These are phyloP conservation scores for Sclerotiophoma versabilis DNA, from an alignment of 2,329 filamentous ascomycete species.

Conservation along the genomic window DNA sequence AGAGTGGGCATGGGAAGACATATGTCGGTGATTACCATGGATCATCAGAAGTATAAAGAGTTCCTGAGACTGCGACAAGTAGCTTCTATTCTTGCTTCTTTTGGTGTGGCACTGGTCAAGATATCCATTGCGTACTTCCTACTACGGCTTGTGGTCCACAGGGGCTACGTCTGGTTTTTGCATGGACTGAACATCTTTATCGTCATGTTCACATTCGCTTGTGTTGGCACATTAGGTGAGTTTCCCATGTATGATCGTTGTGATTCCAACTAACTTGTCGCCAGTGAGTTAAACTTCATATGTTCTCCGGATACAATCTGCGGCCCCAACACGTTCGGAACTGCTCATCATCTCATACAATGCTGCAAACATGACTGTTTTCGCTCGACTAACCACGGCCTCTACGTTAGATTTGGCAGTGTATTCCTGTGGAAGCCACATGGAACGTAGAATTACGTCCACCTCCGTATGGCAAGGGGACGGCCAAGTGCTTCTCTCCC, in stretches of 20 bases:
- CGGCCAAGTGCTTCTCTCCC: constrained; percentile 54
- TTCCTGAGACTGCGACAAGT: constrained; percentile 53
- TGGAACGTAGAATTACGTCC: constrained; percentile 53
- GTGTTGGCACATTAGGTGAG: constrained; percentile 51
- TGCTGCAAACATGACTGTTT: too few species aligned
- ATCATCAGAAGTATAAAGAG: constrained; percentile 37
- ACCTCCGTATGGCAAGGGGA: constrained; percentile 34
- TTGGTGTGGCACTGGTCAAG: constrained; percentile 57
- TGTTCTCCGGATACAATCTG: background rate
- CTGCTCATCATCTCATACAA: too few species aligned
- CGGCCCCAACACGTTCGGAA: background rate
- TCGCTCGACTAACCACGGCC: background rate
- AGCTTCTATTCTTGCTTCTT: constrained; percentile 57
- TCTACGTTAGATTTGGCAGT: constrained; percentile 52
- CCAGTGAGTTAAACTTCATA: background rate
- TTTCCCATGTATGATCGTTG: background rate
- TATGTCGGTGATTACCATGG: constrained; percentile 45
- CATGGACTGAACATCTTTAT: constrained; percentile 55
- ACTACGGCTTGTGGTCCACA: constrained; percentile 52
- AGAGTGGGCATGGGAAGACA: constrained; percentile 59
- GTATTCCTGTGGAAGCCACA: constrained; percentile 53
- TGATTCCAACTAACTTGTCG: background rate
- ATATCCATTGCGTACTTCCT: constrained; percentile 59
- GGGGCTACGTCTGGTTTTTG: constrained; percentile 43
- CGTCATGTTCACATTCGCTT: constrained; percentile 52